phyloP scores from a whole-genome alignment of 495 filamentous ascomycete genomes.

The Penicillium turbatum region DNA sequence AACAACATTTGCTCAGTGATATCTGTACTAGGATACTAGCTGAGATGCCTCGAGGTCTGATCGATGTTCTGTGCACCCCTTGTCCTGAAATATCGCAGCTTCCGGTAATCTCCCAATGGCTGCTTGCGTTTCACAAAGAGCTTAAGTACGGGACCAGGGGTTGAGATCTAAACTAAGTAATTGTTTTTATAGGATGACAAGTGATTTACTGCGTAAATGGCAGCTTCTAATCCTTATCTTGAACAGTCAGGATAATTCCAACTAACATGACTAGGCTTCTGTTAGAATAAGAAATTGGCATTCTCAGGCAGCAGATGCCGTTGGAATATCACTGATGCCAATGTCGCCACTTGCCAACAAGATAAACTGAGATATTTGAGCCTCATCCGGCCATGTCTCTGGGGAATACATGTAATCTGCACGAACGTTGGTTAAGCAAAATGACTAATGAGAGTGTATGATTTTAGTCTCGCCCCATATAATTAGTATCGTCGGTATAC shows the following conservation, averaged over 20 bases:
- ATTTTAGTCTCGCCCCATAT: too few species aligned
- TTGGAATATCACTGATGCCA: too few species aligned
- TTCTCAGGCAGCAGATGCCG: too few species aligned
- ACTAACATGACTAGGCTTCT: background rate
- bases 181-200: background rate
- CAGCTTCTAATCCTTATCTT: background rate
- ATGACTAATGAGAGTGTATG: too few species aligned
- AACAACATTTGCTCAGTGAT: background rate
- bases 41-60: too few species aligned
- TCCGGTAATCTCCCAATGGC: constrained; percentile 19
- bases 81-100: background rate
- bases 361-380: too few species aligned
- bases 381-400: too few species aligned
- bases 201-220: background rate
- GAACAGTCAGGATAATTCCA: background rate
- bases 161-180: constrained; percentile 7
- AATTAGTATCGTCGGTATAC: too few species aligned
- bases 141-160: background rate
- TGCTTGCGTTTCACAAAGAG: constrained; percentile 12
- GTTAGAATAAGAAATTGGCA: too few species aligned
- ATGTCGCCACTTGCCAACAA: too few species aligned
- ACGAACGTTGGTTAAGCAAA: too few species aligned
- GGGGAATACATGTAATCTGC: too few species aligned
- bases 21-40: background rate
- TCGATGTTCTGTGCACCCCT: background rate